Evolutionary conservation across 495 filamentous ascomycete genomes (phyloP), one percentile per base, ranked within the genome.

Genomic region (Annulohypoxylon maeteangense): DNA sequence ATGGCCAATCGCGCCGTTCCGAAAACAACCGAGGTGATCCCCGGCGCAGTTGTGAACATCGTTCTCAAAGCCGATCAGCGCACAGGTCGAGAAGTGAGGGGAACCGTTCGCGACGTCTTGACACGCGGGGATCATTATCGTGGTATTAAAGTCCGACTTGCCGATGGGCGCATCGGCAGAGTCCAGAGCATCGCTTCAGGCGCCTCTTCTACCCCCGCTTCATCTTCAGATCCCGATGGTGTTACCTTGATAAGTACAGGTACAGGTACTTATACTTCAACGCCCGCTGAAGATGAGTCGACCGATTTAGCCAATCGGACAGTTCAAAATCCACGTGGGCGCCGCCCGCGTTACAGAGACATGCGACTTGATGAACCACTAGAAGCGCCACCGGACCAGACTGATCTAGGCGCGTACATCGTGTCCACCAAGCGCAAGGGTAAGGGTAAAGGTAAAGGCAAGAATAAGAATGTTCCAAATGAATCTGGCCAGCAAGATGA

Each of bases 121-220:
- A 93, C 91, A n/a, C 75, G 81, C 7, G 90, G 90, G 11, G 85
- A 92, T 59, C 91, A 93, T 68, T 88, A 89, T n/a, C 82, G 89
- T 31, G 91, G 91, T 53, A 90, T 93, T 79, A 93, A 93, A 79
- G 91, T 93, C 14, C 85, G 90, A 2, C 79, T 93, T 1, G 74
- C 79, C 14, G 88, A 91, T 77, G 91, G 91, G 4, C 81, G 88
- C 50, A 84, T 93, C 14, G 91, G 91, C 2, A 78, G 91, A 32
- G 90, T 93, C 31, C 90, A 93, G 75, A 81, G 78, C 66, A 82
- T 90, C 72, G 80, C 72, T 16, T 72, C 36, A 40, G 14, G 14
- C 72, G 80, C 72, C 22, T 72, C 60, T 10, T 55, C 62, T 20
- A 68, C 74, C 20, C 62, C 72, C 4, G 64, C 77, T 4, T 67